Evolutionary conservation across 106 monocot genomes (phyloP).

Genomic region (Allium fistulosum): DNA sequence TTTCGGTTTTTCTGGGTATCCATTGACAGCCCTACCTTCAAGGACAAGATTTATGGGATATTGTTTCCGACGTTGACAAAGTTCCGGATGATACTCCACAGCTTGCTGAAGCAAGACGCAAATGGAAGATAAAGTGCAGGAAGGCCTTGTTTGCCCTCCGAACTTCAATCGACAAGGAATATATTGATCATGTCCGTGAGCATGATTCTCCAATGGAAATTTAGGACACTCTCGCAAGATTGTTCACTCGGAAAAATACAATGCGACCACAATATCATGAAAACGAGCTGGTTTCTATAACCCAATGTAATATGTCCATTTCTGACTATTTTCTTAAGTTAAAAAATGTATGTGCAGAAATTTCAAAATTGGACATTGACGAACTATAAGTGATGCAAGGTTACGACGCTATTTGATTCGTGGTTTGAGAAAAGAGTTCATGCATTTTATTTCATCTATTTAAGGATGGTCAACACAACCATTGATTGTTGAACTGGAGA

Average conservation of each 20-base stretch:
- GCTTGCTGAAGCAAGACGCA: constrained; percentile 6
- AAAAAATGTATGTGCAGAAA: constrained; percentile 7
- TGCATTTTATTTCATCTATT: constrained; percentile 6
- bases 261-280: not conserved
- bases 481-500: constrained; percentile 1
- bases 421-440: not conserved
- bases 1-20: too few species aligned
- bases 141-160: constrained; percentile 11
- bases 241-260: constrained; percentile 7
- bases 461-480: constrained; percentile 3
- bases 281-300: constrained; percentile 1
- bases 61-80: not conserved
- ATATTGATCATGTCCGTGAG: constrained; percentile 12
- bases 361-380: constrained; percentile 6
- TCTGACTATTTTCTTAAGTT: constrained; percentile 9
- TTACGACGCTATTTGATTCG: not conserved
- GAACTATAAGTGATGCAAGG: constrained; percentile 6
- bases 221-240: constrained; percentile 3
- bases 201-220: constrained; percentile 5
- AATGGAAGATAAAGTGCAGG: constrained; percentile 14
- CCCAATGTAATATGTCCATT: constrained; percentile 9
- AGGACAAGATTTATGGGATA: constrained; percentile 7
- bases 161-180: constrained; percentile 6
- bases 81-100: constrained; percentile 3
- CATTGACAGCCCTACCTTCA: not conserved